Conservation (phyloP, 1,284 basidiomycete genomes). For the Albatrellus sp. region DNA sequence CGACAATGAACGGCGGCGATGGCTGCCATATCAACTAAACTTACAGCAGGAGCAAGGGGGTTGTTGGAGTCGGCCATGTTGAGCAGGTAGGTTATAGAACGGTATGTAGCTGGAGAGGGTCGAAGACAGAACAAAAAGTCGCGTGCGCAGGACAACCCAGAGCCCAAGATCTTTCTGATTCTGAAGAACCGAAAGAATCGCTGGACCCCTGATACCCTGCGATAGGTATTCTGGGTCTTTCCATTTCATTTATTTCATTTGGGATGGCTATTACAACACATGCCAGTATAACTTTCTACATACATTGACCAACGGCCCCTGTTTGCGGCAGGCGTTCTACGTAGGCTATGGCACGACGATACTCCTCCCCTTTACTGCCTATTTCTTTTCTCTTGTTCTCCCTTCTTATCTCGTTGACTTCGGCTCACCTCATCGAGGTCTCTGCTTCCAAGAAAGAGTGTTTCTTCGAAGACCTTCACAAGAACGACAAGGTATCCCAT, state of each 20-base stretch:
- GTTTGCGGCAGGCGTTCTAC: background rate
- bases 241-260: too few species aligned
- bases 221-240: background rate
- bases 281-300: background rate
- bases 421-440: conserved; percentile 60
- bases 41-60: conserved; percentile 58
- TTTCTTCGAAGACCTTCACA: conserved; percentile 95
- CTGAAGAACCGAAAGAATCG: background rate
- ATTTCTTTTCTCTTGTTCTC: conserved; percentile 28
- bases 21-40: conserved; percentile 17
- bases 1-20: background rate
- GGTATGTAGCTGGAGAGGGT: conserved; percentile 5
- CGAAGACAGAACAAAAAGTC: conserved; percentile 19
- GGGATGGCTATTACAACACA: too few species aligned
- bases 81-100: conserved; percentile 10
- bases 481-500: conserved; percentile 74
- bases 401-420: conserved; percentile 30
- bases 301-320: background rate
- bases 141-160: conserved; percentile 13
- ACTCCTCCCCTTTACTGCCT: conserved; percentile 19
- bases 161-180: background rate
- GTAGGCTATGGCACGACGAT: conserved; percentile 24
- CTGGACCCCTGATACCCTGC: conserved; percentile 12
- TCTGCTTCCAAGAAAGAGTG: conserved; percentile 82
- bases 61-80: conserved; percentile 51